Base-by-base conservation (phyloP, 2,329 filamentous ascomycete genomes). In the Magnaporthales sp. region DNA sequence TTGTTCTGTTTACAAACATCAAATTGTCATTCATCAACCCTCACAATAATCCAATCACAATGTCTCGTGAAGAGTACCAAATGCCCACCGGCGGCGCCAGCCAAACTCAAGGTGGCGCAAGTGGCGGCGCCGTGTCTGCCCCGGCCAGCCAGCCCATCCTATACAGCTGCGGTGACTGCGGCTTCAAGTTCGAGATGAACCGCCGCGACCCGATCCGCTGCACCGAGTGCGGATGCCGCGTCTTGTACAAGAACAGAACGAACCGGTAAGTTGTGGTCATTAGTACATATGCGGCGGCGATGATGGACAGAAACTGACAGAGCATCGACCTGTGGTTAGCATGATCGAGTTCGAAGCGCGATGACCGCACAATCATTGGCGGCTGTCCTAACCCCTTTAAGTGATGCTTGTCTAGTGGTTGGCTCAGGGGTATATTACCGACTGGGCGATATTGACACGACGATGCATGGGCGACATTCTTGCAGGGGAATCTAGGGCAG, bases 311-410 rank as follows among this genome's bases (percentile, higher is more conserved):
- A 15, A 27, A 13, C 56, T 60, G 56, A 60, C 24, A 19, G 2
- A 19, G 68, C 72, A 19, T 27, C 6, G 54, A 15, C n/a, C 75
- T 66, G 76, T 67, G 26, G 26, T 66, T 22, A 67, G 10, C 15
- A 97, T 98, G 93, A 93, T 98, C 65, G 95, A 99, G 80, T 98
- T 99, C 75, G 93, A 99, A 83, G 95, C 95, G 65, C 87, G 94
- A 80, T 98, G 10, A 27, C 26, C 7, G 7, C 63, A 26, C 11
- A 26, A 26, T 22, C n/a, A 26, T 8, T 22, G 22, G 22, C 54
- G 22, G 24, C 24, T 1, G 22, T 46, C 38, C 19, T 6, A n/a
- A 19, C 2, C 15, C 38, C n/a, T 6, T 46, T 19, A 6, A 46
- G 38, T 9, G 38, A n/a, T 7, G 6, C 9, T 46, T 7, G 19